A percentile compares a stretch with the other conserved stretches of the same genome.
phyloP scores from a whole-genome alignment of 2,329 filamentous ascomycete genomes.

The Blastomyces emzantsi region DNA sequence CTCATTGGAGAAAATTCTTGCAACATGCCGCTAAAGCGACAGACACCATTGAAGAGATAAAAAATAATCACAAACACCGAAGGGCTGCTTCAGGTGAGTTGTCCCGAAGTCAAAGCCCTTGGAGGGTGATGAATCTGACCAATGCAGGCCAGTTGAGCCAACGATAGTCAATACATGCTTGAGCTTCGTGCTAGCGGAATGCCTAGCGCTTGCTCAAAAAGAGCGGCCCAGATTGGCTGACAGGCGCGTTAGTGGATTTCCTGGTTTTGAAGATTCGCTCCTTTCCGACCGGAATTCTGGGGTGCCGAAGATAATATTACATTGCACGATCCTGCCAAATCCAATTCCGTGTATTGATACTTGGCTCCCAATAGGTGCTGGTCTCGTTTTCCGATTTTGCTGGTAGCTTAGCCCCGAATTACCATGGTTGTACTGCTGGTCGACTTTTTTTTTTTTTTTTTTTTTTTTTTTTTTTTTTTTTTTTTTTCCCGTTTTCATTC shows the following conservation, averaged over 20 bases:
- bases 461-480: background rate
- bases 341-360: background rate
- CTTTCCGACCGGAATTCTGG: background rate
- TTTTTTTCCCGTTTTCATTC: no score
- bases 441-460: background rate
- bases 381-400: background rate
- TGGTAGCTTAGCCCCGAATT: background rate
- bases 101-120: background rate
- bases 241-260: slow-evolving; percentile 7
- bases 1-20: background rate
- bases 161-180: background rate
- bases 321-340: background rate
- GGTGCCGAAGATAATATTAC: background rate
- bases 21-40: background rate
- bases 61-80: background rate
- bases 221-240: slow-evolving; percentile 6
- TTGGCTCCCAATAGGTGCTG: background rate
- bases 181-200: background rate
- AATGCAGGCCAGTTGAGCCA: background rate
- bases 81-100: background rate
- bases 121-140: background rate
- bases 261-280: background rate
- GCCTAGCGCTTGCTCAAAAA: background rate
- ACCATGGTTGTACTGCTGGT: background rate
- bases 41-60: background rate